Evolutionary conservation across 208 protist species (phyloP).

Genomic region (Leishmania gerbilli): DNA sequence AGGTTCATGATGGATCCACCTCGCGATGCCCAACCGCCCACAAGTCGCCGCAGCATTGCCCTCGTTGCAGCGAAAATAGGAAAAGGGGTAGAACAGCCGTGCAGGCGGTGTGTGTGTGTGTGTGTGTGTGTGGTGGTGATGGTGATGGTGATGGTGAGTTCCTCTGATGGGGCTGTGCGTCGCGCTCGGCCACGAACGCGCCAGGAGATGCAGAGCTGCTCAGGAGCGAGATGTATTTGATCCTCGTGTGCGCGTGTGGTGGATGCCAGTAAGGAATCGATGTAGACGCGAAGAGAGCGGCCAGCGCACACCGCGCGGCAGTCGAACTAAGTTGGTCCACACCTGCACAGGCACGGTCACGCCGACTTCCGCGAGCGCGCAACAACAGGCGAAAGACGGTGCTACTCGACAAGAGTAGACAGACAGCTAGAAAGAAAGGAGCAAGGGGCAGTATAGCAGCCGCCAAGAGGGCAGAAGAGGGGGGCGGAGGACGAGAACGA

Average conservation of each 20-base stretch:
- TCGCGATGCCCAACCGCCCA: not conserved
- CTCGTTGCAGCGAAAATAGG: not conserved
- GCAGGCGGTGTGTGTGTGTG: not conserved
- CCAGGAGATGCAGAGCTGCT: not conserved
- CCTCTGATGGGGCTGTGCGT: not conserved
- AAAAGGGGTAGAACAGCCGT: not conserved
- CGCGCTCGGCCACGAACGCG: not conserved
- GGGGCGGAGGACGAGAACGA: not conserved
- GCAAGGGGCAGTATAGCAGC: not conserved
- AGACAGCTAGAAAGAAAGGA: not conserved
- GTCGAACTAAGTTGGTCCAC: not conserved
- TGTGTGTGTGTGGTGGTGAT: not conserved
- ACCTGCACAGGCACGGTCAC: conserved; percentile 13
- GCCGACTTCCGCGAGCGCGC: not conserved
- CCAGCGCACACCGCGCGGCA: not conserved
- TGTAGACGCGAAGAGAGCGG: not conserved
- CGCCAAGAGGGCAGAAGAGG: not conserved
- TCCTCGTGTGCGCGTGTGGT: not conserved
- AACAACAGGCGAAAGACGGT: no score
- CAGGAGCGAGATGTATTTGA: not conserved
- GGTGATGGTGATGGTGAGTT: not conserved
- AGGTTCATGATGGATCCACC: not conserved
- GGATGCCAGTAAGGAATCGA: not conserved
- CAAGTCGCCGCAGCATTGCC: conserved; percentile 18
- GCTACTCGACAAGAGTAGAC: not conserved